Percentiles rank a stretch among this genome's conserved stretches.
These are phyloP conservation scores for Sisymbrium irio DNA, from an alignment of 345 rosid genomes.

Conservation along the genomic window DNA sequence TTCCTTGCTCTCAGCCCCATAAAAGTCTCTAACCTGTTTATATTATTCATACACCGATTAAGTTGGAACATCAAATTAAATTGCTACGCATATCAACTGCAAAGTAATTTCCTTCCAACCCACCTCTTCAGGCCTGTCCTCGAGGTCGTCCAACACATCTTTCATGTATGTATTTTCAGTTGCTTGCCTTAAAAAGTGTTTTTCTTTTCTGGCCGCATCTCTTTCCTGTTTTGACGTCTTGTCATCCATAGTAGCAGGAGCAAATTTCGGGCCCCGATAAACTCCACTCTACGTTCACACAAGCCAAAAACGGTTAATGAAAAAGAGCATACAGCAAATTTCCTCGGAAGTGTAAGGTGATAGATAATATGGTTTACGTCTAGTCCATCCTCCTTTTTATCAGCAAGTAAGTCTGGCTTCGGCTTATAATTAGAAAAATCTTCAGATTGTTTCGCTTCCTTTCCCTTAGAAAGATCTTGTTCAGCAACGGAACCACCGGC, in stretches of 20 bases:
- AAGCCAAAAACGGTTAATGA: slow-evolving; percentile 21
- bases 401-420: slow-evolving; percentile 73
- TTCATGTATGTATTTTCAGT: slow-evolving; percentile 57
- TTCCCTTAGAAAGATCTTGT: slow-evolving; percentile 37
- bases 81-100: not conserved
- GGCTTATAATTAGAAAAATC: slow-evolving; percentile 75
- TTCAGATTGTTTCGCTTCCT: slow-evolving; percentile 47
- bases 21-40: slow-evolving; percentile 57
- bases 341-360: not conserved
- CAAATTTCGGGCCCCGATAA: slow-evolving; percentile 73
- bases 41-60: slow-evolving; percentile 27
- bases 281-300: slow-evolving; percentile 48
- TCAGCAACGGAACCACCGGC: slow-evolving; percentile 36
- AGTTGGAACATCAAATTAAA: slow-evolving; percentile 9
- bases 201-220: slow-evolving; percentile 67
- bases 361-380: not conserved
- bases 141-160: slow-evolving; percentile 69
- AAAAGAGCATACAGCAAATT: slow-evolving; percentile 1
- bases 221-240: slow-evolving; percentile 73
- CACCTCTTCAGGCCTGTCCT: slow-evolving; percentile 91
- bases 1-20: slow-evolving; percentile 73
- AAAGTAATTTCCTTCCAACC: slow-evolving; percentile 6
- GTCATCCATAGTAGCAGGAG: slow-evolving; percentile 74
- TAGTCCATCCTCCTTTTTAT: slow-evolving; percentile 42
- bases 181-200: slow-evolving; percentile 50